Evolutionary conservation across 2,329 filamentous ascomycete genomes (phyloP), one percentile per base, ranked within the genome.

Genomic region (Fusarium drepaniforme): DNA sequence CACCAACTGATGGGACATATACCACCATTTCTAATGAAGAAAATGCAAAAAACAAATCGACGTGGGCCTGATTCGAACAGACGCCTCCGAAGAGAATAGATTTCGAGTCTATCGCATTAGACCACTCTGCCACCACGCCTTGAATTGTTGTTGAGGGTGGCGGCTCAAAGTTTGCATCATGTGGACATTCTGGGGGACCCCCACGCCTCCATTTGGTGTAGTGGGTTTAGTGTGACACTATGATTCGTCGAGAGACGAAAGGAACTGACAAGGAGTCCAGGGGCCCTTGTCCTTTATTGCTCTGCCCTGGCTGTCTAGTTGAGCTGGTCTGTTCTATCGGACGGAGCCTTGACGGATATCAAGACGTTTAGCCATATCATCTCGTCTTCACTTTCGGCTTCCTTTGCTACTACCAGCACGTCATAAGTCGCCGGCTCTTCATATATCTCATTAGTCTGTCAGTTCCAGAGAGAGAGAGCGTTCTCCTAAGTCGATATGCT

Each of bases 61-160:
- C 33, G 12, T 35, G 30, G 30, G 30, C 30, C 59, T 42, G 59
- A 46, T 62, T 62, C 40, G 59, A 62, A 62, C 59, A 42, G 59
- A 49, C 44, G 59, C 59, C 37, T 28, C 59, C 59, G 59, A 62
- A 62, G 59, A 28, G 37, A 62, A 15, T n/a, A 62, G 59, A 62
- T 62, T 62, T 62, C 59, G 40, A 46, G 44, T 46, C 44, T 46
- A 5, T 13, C 44, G 44, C 44, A 13, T 46, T 46, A 46, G 28
- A 49, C 44, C 44, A 49, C 44, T 25, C 44, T 15, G 44, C 44
- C 44, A 49, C 44, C 3, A 3, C 5, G 44, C 44, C 44, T 25
- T 11, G 21, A 3, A 2, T 3, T 6, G 15, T 49, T 49, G 21
- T 49, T 46, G 42, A 44, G 11, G 11, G 0, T 23, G 40, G n/a